Evolutionary conservation across 148 eudicot species (phyloP).

Genomic region (Spergularia bocconei): DNA sequence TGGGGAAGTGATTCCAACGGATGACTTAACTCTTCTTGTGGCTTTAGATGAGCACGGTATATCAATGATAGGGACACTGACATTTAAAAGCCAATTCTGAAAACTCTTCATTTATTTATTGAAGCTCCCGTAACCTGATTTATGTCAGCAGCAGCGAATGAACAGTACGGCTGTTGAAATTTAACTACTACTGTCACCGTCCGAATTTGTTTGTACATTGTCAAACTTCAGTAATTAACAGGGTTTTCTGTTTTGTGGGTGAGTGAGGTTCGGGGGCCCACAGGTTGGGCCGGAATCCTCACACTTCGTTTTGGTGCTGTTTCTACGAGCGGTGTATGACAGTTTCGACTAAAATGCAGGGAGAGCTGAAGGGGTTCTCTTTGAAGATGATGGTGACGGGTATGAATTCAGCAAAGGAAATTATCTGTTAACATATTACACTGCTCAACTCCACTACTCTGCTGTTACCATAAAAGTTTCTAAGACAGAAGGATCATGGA

Average conservation of each 20-base stretch:
- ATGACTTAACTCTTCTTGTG: constrained; percentile 77
- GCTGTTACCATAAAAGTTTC: constrained; percentile 61
- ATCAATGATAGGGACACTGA: not conserved
- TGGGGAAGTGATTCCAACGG: constrained; percentile 69
- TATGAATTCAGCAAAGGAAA: constrained; percentile 75
- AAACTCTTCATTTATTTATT: not conserved
- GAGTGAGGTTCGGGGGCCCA: not conserved
- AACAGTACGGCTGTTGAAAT: not conserved
- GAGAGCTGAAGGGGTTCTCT: constrained; percentile 85
- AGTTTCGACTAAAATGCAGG: constrained; percentile 45
- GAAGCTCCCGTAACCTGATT: not conserved
- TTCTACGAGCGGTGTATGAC: constrained; percentile 19
- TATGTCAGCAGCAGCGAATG: not conserved
- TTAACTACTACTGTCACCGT: not conserved
- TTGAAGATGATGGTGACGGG: constrained; percentile 98
- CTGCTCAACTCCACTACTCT: constrained; percentile 73
- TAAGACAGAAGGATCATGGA: constrained; percentile 77
- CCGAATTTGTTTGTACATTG: not conserved
- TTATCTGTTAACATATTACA: constrained; percentile 77
- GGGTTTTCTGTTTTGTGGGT: not conserved
- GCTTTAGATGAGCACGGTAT: constrained; percentile 90
- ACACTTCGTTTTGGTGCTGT: not conserved
- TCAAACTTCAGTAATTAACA: not conserved
- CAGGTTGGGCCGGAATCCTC: not conserved
- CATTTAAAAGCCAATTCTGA: not conserved